Evolutionary conservation across 169 alveolate genomes (phyloP).

Genomic region (Plasmodium berghei): DNA sequence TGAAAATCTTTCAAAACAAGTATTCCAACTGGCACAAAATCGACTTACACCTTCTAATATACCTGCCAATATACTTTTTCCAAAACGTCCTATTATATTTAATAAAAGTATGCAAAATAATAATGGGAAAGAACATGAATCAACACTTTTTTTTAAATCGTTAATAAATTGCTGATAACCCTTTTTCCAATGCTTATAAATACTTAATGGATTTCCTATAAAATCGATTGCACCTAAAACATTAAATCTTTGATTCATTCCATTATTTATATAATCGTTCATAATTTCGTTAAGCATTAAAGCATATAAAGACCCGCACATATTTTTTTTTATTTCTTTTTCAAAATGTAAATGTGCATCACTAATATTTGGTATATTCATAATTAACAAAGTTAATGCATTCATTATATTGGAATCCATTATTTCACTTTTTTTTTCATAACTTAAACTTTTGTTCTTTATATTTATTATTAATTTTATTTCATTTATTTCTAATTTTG

Average conservation of each 20-base stretch:
- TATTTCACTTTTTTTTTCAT: slow-evolving; percentile 75
- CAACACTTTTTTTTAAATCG: slow-evolving; percentile 69
- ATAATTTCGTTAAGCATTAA: slow-evolving; percentile 70
- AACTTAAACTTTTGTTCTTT: slow-evolving; percentile 73
- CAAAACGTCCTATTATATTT: slow-evolving; percentile 54
- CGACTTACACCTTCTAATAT: slow-evolving; percentile 69
- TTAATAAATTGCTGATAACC: slow-evolving; percentile 74
- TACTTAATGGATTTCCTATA: slow-evolving; percentile 86
- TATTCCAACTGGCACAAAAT: slow-evolving; percentile 77
- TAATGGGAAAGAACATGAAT: slow-evolving; percentile 73
- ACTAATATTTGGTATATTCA: slow-evolving; percentile 71
- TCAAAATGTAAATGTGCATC: slow-evolving; percentile 76
- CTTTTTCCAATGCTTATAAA: slow-evolving; percentile 84
- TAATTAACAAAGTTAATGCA: slow-evolving; percentile 54
- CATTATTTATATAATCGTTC: slow-evolving; percentile 81
- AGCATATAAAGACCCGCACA: slow-evolving; percentile 67
- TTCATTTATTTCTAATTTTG: slow-evolving; percentile 68
- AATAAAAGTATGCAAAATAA: slow-evolving; percentile 61
- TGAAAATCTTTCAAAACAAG: slow-evolving; percentile 74
- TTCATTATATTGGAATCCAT: slow-evolving; percentile 71
- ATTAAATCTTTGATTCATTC: slow-evolving; percentile 84
- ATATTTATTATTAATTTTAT: slow-evolving; percentile 56
- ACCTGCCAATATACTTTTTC: slow-evolving; percentile 68
- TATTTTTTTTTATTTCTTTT: slow-evolving; percentile 57
- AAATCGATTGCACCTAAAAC: slow-evolving; percentile 87